phyloP scores from a whole-genome alignment of 805 yeast genomes.

The Ogataea siamensis region DNA sequence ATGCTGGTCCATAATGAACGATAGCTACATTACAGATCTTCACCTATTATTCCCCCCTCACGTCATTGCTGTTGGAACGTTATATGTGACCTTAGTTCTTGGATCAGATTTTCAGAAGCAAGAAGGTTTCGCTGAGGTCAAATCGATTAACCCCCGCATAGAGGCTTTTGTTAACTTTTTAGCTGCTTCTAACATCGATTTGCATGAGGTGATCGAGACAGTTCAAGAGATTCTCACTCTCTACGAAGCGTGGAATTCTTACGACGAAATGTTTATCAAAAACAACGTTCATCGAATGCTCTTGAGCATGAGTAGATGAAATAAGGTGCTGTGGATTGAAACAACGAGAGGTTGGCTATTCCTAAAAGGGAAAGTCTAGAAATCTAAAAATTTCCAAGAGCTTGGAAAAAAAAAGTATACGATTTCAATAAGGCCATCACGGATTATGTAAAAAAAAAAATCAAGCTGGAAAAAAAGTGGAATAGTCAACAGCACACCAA shows the following conservation, averaged over 20 bases:
- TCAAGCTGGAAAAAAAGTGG: slow-evolving; percentile 7
- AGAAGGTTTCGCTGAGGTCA: too few relatives aligned
- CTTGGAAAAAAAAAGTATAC: slow-evolving; percentile 2
- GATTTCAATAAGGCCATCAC: background rate
- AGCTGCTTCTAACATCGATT: slow-evolving; percentile 72
- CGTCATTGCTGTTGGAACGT: slow-evolving; percentile 74
- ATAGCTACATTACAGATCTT: slow-evolving; percentile 83
- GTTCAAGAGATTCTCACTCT: slow-evolving; percentile 80
- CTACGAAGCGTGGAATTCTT: slow-evolving; percentile 85
- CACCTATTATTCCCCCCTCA: slow-evolving; percentile 87
- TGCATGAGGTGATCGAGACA: slow-evolving; percentile 74
- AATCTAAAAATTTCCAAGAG: background rate
- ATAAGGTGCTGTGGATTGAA: too few relatives aligned
- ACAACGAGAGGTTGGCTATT: background rate
- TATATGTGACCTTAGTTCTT: slow-evolving; percentile 73
- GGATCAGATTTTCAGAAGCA: slow-evolving; percentile 39
- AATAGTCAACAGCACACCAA: slow-evolving; percentile 9
- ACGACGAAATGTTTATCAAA: slow-evolving; percentile 63
- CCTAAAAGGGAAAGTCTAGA: background rate
- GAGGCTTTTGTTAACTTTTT: slow-evolving; percentile 62
- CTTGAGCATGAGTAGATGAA: slow-evolving; percentile 23
- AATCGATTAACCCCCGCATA: slow-evolving; percentile 39
- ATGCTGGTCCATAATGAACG: slow-evolving; percentile 88
- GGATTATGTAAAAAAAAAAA: slow-evolving; percentile 8
- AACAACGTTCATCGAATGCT: slow-evolving; percentile 42